phyloP scores from a whole-genome alignment of 2,329 filamentous ascomycete species.

The Sporothrix brunneoviolacea region DNA sequence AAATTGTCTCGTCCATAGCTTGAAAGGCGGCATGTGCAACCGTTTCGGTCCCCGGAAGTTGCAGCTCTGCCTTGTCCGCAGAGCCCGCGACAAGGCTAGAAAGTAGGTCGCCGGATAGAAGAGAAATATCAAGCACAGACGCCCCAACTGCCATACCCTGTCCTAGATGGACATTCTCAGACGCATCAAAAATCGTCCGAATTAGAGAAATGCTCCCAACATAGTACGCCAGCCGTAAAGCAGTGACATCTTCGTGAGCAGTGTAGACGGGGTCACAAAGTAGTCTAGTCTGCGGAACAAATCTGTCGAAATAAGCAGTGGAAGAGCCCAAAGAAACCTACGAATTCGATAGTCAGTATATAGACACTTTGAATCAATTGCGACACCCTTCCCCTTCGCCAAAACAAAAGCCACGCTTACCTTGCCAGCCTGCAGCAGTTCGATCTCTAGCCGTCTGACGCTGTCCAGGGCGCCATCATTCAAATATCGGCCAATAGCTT shows the following conservation, averaged over 20 bases:
- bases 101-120: background rate
- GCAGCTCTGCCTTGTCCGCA: background rate
- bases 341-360: conserved; percentile 14
- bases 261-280: conserved; percentile 40
- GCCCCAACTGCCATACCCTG: conserved; percentile 3
- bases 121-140: background rate
- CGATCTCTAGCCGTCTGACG: conserved; percentile 43
- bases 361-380: too few species aligned
- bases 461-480: conserved; percentile 32
- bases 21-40: too few species aligned
- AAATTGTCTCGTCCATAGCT: too few species aligned
- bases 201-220: conserved; percentile 34
- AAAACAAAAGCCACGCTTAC: conserved; percentile 29
- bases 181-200: conserved; percentile 21
- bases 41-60: too few species aligned
- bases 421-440: conserved; percentile 45
- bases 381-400: too few species aligned
- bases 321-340: conserved; percentile 32
- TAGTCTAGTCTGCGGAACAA: conserved; percentile 33
- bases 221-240: conserved; percentile 37
- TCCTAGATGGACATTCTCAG: background rate
- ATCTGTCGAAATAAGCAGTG: conserved; percentile 34
- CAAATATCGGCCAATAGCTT: conserved; percentile 30
- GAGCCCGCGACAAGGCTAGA: background rate
- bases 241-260: conserved; percentile 23